phyloP scores from a whole-genome alignment of 2,329 filamentous ascomycete genomes.

The Fusarium secorum region DNA sequence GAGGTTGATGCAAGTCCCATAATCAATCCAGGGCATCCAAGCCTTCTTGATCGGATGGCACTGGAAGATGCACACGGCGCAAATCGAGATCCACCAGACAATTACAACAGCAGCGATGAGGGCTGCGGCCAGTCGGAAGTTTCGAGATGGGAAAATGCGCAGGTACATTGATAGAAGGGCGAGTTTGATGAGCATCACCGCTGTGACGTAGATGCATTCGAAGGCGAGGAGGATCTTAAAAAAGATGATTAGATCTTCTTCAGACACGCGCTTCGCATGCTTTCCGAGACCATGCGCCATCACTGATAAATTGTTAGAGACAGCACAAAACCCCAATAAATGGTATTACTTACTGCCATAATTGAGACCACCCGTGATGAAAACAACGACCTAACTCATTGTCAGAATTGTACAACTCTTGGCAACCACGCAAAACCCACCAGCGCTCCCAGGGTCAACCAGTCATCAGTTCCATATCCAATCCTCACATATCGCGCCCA shows the following conservation, averaged over 20 bases:
- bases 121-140: conserved; percentile 3
- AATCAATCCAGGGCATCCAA: conserved; percentile 11
- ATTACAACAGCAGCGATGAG: conserved; percentile 9
- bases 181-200: conserved; percentile 26
- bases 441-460: conserved; percentile 16
- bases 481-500: conserved; percentile 16
- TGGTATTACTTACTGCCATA: conserved; percentile 14
- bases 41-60: conserved; percentile 17
- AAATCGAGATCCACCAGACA: conserved; percentile 27
- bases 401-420: neutral
- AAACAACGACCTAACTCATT: conserved; percentile 8
- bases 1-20: conserved; percentile 18
- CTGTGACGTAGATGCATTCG: conserved; percentile 23
- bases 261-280: neutral
- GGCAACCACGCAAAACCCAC: neutral
- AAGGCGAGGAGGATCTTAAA: conserved; percentile 27
- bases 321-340: fast-evolving
- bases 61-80: conserved; percentile 27
- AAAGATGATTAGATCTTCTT: neutral
- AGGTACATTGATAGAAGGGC: conserved; percentile 23
- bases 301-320: conserved; percentile 7
- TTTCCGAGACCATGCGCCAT: conserved; percentile 22
- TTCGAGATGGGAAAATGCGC: conserved; percentile 20
- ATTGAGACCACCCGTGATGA: conserved; percentile 17
- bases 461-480: conserved; percentile 18